Base-by-base conservation (phyloP, 805 yeast genomes). In the Metschnikowia corniflorae region DNA sequence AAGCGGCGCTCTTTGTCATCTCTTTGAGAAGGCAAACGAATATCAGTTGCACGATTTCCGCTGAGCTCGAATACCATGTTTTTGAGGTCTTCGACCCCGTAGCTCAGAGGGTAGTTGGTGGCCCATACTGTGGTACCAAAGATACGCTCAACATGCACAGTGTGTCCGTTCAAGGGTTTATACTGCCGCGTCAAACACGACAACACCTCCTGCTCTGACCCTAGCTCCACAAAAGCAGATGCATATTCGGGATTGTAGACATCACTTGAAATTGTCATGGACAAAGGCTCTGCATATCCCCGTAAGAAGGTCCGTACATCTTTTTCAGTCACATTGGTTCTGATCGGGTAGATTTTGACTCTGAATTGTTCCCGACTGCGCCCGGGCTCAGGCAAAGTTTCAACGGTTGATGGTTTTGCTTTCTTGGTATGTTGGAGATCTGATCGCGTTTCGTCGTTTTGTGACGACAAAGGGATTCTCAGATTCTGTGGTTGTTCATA, bases 101-200 rank as follows among this genome's bases (percentile, higher is more conserved):
- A 72, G 1, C 60, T 50, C 2, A 86, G 81, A 0, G 94, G 88
- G 49, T 74, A 85, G 50, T 86, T 86, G 0, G 89, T 75, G 2
- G 80, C 78, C 82, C 86, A 86, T 1, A 86, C 40, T 0, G 87
- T 81, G 24, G 75, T 63, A 10, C 71, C 63, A 15, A 60, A 51
- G 2, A 76, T 57, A 23, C 72, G 57, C 3, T 53, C 54, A 0
- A 86, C 82, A 3, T 49, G 32, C 0, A 86, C 60, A 25, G 63
- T 68, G 1, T 50, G 35, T 0, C 66, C 73, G 0, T 64, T 66
- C 0, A 81, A 39, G 7, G 40, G 51, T 49, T 81, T 82, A 40
- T 58, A 65, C 21, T 77, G 75, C 44, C 73, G 78, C 0, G 89
- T 79, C 29, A 82, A 56, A 0, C 87, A 85, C 3, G 80, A 58